Evolutionary conservation across 352 stramenopile genomes (phyloP), one percentile per base, ranked within the genome.

Genomic region (Phytophthora ohioensis): DNA sequence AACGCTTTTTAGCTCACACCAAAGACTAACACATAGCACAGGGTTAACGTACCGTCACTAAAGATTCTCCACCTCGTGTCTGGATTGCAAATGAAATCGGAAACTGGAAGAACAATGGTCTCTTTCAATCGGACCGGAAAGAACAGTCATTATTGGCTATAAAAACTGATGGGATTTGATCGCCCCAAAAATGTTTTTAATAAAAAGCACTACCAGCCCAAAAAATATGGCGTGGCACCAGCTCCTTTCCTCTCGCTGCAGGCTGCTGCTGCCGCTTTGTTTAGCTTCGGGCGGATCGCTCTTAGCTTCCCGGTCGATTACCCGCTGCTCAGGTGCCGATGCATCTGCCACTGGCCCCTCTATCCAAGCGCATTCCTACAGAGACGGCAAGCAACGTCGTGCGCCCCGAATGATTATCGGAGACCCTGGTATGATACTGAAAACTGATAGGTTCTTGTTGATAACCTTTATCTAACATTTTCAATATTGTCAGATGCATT

Each of bases 401-500:
- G 41, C 66, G 4, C 60, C 71, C 43, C 71, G 62, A 55, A 75
- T 76, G 57, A 63, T 73, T 39, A 69, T 79, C 35, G 63, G 62
- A 63, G 68, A 89, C 58, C 81, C 81, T 52, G 81, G 81, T 85
- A 65, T 12, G 10, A 9, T 58, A 32, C 7, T 60, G 6, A 61
- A 39, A 36, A 34, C n/a, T 45, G 13, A 12, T 51, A 11, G 45
- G 5, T n/a, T 6, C 27, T 34, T 17, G 10, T 27, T 6, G 5
- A 30, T 51, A 1, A 17, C 6, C 4, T 15, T 6, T 15, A 12
- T 15, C 21, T 51, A 56, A 56, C 5, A 27, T 21, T 47, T 17
- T 3, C 10, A 46, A 48, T 60, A 5, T 46, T 51, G 2, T 17
- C 62, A 91, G 84, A 94, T 66, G 77, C 21, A 8, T 92, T 94